Evolutionary conservation across 78 protist genomes (phyloP).

Genomic region (Dictyostelium intermedium): DNA sequence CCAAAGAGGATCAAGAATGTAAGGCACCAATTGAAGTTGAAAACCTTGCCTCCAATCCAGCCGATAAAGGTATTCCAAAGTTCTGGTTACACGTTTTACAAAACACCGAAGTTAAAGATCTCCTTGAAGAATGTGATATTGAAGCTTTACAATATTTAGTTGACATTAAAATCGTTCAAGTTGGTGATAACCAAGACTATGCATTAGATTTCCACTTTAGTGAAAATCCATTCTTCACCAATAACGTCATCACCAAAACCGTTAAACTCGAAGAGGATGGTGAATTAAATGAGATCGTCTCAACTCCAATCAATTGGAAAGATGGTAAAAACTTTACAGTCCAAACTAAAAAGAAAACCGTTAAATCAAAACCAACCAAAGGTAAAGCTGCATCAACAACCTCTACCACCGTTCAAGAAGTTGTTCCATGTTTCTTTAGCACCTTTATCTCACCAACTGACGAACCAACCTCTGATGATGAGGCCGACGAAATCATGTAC

Average conservation of each 20-base stretch:
- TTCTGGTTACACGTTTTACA: conserved; percentile 54
- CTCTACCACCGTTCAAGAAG: conserved; percentile 21
- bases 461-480: not conserved
- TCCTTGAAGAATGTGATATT: conserved; percentile 41
- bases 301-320: conserved; percentile 72
- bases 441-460: not conserved
- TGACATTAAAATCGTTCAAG: conserved; percentile 28
- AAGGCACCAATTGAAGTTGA: conserved; percentile 37
- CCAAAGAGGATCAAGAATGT: conserved; percentile 4
- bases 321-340: conserved; percentile 71
- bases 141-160: not conserved
- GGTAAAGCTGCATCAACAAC: conserved; percentile 4
- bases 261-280: not conserved
- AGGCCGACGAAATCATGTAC: conserved; percentile 1
- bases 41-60: conserved; percentile 8
- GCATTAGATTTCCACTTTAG: conserved; percentile 25
- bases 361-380: conserved; percentile 38
- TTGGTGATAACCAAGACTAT: not conserved
- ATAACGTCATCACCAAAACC: conserved; percentile 23
- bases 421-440: conserved; percentile 36
- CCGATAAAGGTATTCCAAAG: conserved; percentile 70
- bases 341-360: conserved; percentile 33
- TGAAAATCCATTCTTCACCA: conserved; percentile 71
- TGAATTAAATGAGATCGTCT: conserved; percentile 15
- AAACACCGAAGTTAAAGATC: conserved; percentile 8